Base-by-base conservation (phyloP, 441 rosid species). In the Gossypium armourianum region DNA sequence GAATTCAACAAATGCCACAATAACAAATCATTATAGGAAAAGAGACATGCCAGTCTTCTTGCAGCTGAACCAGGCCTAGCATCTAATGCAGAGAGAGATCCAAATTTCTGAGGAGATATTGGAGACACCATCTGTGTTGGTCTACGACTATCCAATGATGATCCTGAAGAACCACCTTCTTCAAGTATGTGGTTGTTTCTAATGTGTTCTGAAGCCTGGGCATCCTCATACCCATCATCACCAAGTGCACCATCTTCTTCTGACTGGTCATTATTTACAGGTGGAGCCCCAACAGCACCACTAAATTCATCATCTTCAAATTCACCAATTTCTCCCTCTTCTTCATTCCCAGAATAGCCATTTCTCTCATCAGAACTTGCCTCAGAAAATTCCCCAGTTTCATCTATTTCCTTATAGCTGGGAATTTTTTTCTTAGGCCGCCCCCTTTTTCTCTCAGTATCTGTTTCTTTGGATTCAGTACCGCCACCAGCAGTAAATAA, bases 21-120 rank as follows among this genome's bases (percentile, higher is more conserved):
- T 17, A 71, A 71, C 70, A 64, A 59, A 69, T 54, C 67, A 72
- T 61, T 5, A 61, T 24, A 77, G 65, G 71, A 23, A 65, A 76
- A 78, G 73, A 74, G 54, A 61, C 82, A 60, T 85, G 93, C 99
- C 96, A 81, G 84, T 85, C 85, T 84, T 80, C 87, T 95, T 43
- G 96, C 82, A 77, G 77, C 77, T 71, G 97, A 88, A 75, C 90
- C 83, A 72, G 97, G 99, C 83, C 96, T 86, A 54, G 95, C 89
- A 81, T 92, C 99, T 78, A 95, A 84, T 26, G 99, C 99, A 67
- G 97, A 92, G 67, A 95, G 87, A 76, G 97, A 95, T 28, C 96
- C 97, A 81, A 95, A 95, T 82, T 95, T 95, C 83, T 79, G 86
- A 26, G 98, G 87, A 78, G 94, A 86, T 81, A 85, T 86, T 23